A percentile compares a stretch with the other conserved stretches of the same genome.
Conservation (phyloP, 768 basidiomycete species). For the Aureoboletus auriporus region DNA sequence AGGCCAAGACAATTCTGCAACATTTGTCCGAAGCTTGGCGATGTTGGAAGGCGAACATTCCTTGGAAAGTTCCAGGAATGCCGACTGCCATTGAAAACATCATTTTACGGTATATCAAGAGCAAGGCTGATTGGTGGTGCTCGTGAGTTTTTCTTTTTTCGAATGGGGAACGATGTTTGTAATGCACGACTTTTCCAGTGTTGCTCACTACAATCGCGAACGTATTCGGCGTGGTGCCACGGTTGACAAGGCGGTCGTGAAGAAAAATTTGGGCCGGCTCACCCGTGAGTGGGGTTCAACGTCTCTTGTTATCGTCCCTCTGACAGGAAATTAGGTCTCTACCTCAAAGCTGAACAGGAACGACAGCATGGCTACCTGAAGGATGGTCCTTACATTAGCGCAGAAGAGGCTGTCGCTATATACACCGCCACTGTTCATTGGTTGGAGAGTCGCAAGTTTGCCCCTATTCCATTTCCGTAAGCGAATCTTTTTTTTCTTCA, state of each 20-base stretch:
- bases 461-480: constrained; percentile 97
- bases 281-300: constrained; percentile 57
- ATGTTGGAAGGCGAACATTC: constrained; percentile 96
- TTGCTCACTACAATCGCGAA: constrained; percentile 97
- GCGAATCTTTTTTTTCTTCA: constrained; percentile 20
- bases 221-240: constrained; percentile 96
- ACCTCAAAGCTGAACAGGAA: constrained; percentile 98
- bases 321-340: constrained; percentile 53
- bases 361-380: constrained; percentile 98
- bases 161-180: neutral
- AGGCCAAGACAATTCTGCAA: constrained; percentile 98
- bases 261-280: constrained; percentile 97
- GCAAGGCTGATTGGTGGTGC: constrained; percentile 99
- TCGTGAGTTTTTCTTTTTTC: constrained; percentile 48
- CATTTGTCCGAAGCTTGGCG: constrained; percentile 98
- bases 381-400: constrained; percentile 98
- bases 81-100: constrained; percentile 99
- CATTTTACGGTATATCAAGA: constrained; percentile 97
- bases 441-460: constrained; percentile 97
- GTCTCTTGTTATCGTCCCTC: neutral
- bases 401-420: constrained; percentile 97
- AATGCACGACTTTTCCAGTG: constrained; percentile 38
- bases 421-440: constrained; percentile 99
- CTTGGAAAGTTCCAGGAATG: constrained; percentile 99
- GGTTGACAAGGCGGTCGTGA: constrained; percentile 97